Evolutionary conservation across 768 basidiomycete genomes (phyloP), one percentile per base, ranked within the genome.

Genomic region (Tylopilus intermedius): DNA sequence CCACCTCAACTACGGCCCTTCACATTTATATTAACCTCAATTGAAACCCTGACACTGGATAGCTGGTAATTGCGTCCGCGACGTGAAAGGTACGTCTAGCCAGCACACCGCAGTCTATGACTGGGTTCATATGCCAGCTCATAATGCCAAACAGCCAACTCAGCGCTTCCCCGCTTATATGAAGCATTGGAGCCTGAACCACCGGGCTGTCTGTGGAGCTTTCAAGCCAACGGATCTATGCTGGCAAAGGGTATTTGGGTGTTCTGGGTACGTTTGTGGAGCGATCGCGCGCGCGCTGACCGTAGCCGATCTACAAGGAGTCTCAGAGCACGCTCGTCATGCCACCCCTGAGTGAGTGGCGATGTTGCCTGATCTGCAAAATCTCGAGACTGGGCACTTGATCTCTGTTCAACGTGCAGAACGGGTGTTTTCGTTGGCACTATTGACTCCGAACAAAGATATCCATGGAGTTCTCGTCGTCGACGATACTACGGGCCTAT

Each of bases 301-400:
- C 33, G 18, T 18, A 21, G 8, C 46, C 33, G 32, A 61, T 51
- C 46, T 9, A 21, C 35, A 29, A 21, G 27, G 14, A 37, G 6
- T 21, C 18, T 32, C n/a, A 21, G 33, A 11, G 21, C 15, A 8
- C 38, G 6, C 18, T 38, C 48, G 13, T 39, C 21, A 18, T 41
- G 47, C 29, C 30, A 49, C 30, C 33, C 24, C 47, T 44, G 13
- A 11, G 47, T 33, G 45, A 49, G 41, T 46, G 22, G 26, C 27
- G 41, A 42, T 37, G 32, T 8, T 32, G 33, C 47, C 41, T 61
- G 59, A 60, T 60, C 55, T 53, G 4, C 59, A 53, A 47, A 38
- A 27, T 5, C 2, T 32, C 3, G 35, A 24, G n/a, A 18, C 37
- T 30, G 47, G 1, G 11, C 13, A 18, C 11, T 40, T 53, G 40